Base-by-base conservation (phyloP, 2,329 filamentous ascomycete genomes). In the Calonectria hongkongensis region DNA sequence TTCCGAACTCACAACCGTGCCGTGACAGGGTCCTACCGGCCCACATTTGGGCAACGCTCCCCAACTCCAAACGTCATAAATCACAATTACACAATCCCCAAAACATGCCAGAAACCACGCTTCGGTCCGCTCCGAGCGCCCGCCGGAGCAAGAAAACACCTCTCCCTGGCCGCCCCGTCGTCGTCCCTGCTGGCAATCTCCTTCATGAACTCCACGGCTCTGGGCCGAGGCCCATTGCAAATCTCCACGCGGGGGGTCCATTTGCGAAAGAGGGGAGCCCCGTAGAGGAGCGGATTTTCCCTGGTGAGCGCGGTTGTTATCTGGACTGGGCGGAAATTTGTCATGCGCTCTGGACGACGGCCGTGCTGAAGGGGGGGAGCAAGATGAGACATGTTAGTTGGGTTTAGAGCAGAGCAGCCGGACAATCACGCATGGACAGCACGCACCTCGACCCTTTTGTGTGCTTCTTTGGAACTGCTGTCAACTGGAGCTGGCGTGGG, bases 211-310 rank as follows among this genome's bases (percentile, higher is more conserved):
- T 48, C 43, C 27, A 13, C 25, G 16, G 64, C 41, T n/a, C 25
- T 33, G 9, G 43, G 28, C 41, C 48, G n/a, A 8, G 45, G 36
- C 16, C 48, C 28, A 28, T 39, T 50, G 41, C 30, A 50, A 33
- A 50, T 58, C n/a, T 48, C 48, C 41, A 48, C 39, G 25, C 39
- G 33, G 16, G 65, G 39, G 21, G 58, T 33, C 56, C 60, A 68
- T 9, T 21, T n/a, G 15, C 7, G 48, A 12, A 15, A 39, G 13
- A 7, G 25, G 28, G 70, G 70, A 27, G 48, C 47, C 2, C 25
- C 27, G 15, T 21, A 16, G 3, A 58, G 28, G 4, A 58, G 48
- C 2, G 56, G 47, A 30, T 64, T 72, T 12, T 48, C 48, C 1
- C 16, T 45, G 21, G 64, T 64, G 56, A 71, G 36, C 3, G 13